A percentile compares a stretch with the other conserved stretches of the same genome.
These are phyloP conservation scores for Mycena kentingensis DNA, from an alignment of 768 basidiomycete species.

Conservation along the genomic window DNA sequence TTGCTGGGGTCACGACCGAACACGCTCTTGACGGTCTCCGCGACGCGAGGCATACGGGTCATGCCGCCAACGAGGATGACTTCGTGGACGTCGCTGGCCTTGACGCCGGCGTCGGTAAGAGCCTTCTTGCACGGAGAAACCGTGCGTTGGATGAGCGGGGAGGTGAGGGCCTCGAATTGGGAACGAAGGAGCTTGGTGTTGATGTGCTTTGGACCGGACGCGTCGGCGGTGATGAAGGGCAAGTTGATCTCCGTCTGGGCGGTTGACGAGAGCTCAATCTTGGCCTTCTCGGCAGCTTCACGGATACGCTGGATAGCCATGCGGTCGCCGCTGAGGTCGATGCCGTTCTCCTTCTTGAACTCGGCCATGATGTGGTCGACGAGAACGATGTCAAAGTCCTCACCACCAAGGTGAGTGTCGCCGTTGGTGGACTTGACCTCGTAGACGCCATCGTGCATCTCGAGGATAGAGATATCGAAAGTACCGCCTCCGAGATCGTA, in stretches of 20 bases:
- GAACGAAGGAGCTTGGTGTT: conserved; percentile 87
- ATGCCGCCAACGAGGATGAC: conserved; percentile 99
- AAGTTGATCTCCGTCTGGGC: conserved; percentile 96
- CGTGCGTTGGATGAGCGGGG: conserved; percentile 81
- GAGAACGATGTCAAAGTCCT: conserved; percentile 93
- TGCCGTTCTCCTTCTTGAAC: conserved; percentile 92
- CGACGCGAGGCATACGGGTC: conserved; percentile 96
- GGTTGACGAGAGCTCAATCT: conserved; percentile 95
- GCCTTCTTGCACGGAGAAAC: conserved; percentile 98
- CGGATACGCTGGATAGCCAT: conserved; percentile 99
- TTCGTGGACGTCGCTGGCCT: conserved; percentile 90
- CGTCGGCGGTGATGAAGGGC: conserved; percentile 97
- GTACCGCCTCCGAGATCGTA: conserved; percentile 99
- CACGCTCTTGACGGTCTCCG: conserved; percentile 88
- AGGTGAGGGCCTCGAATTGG: conserved; percentile 87
- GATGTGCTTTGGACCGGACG: conserved; percentile 95
- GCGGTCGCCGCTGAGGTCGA: conserved; percentile 79
- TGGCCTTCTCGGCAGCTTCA: conserved; percentile 99
- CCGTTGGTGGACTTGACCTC: conserved; percentile 99
- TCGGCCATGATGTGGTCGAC: conserved; percentile 84
- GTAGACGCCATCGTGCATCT: conserved; percentile 99
- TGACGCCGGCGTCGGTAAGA: conserved; percentile 88
- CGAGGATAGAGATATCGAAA: conserved; percentile 98
- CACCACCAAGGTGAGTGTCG: conserved; percentile 94
- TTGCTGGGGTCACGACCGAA: conserved; percentile 98